Evolutionary conservation across 2,329 filamentous ascomycete genomes (phyloP), one percentile per base, ranked within the genome.

Genomic region (Hypoxylon sp.): DNA sequence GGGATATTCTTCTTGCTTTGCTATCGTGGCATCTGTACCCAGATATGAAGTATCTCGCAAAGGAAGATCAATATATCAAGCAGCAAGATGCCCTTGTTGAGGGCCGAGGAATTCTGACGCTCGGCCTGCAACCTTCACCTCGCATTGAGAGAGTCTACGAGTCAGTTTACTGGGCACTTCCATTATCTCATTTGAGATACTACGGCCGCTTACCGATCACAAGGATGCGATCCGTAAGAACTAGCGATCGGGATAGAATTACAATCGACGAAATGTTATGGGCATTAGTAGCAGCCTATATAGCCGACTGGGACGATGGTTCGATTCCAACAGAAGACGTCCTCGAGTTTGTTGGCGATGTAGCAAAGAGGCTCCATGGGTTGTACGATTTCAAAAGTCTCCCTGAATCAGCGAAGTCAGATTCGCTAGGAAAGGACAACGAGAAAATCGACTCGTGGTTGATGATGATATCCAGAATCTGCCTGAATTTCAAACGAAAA

Each of bases 11-110:
- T 0, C 63, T 80, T 3, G 79, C 63, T 1, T 54, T 81, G 1
- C 72, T 68, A 2, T 59, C 79, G 0, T 81, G 78, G 80, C 79
- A 81, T 69, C 24, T 81, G 2, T 81, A 79, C 59, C 78, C 78
- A 0, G 73, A 81, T 42, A 69, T 81, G 58, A 33, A 61, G 26
- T 19, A 54, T 31, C 46, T 63, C 17, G 33, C 46, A 5, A 37
- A 33, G 9, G 46, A 19, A 39, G 42, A 58, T n/a, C 54, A 17
- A 17, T 26, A 47, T 37, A 53, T 70, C 11, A 9, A 39, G 22
- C 62, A 68, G n/a, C 42, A 58, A 3, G 61, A 68, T 3, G 5
- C 13, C 8, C 48, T 63, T 5, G 10, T 68, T 14, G 22, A 35
- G 8, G 66, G 62, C 2, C 51, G 59, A 33, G 64, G 64, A 10